phyloP scores from a whole-genome alignment of 225 moss, liverwort and hornwort genomes.

The Sphagnum tenellum region DNA sequence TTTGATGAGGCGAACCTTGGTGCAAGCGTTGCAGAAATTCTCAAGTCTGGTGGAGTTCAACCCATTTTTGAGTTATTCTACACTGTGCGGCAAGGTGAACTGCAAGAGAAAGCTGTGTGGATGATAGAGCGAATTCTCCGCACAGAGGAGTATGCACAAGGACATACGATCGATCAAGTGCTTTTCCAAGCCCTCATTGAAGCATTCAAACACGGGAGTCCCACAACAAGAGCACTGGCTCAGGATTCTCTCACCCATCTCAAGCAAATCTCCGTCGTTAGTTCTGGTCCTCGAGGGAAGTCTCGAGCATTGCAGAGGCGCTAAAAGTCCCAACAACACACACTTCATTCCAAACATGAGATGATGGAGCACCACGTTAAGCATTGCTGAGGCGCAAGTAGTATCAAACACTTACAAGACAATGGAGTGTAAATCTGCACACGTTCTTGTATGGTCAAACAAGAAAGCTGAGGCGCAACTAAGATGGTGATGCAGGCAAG shows the following conservation, averaged over 20 bases:
- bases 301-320: neutral
- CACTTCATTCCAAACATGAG: too few relatives aligned
- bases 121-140: conserved; percentile 3
- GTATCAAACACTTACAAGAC: too few relatives aligned
- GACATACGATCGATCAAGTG: neutral
- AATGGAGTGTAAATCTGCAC: too few relatives aligned
- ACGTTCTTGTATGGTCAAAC: too few relatives aligned
- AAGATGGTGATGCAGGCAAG: too few relatives aligned
- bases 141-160: conserved; percentile 3
- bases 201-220: conserved; percentile 1
- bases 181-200: conserved; percentile 1
- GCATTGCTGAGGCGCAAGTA: too few relatives aligned
- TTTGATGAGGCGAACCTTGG: neutral
- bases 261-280: conserved; percentile 2
- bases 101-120: conserved; percentile 3
- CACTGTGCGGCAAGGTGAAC: conserved; percentile 1
- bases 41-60: neutral
- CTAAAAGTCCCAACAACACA: too few relatives aligned
- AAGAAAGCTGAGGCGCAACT: too few relatives aligned
- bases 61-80: conserved; percentile 2
- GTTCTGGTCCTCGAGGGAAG: neutral
- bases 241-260: conserved; percentile 5
- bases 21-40: neutral
- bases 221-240: neutral
- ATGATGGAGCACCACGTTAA: too few relatives aligned